Evolutionary conservation across 1,139 yeast genomes (phyloP).

Genomic region (Geotrichum klebahnii): DNA sequence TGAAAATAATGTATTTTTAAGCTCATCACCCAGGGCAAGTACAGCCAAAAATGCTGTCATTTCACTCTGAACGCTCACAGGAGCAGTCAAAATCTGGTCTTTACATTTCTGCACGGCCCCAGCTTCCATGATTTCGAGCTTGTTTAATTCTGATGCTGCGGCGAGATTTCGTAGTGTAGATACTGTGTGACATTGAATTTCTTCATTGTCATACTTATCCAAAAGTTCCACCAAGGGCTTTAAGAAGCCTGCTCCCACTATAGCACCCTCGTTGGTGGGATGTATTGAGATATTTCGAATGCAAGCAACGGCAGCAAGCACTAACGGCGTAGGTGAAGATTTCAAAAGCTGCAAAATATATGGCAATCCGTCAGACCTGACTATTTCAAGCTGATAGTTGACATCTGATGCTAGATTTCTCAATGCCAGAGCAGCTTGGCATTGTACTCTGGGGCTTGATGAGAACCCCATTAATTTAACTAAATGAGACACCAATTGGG

Average conservation of each 20-base stretch:
- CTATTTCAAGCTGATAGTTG: constrained; percentile 86
- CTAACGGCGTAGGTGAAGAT: constrained; percentile 85
- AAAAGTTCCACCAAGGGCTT: constrained; percentile 82
- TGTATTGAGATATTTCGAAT: constrained; percentile 94
- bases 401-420: constrained; percentile 95
- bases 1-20: constrained; percentile 78
- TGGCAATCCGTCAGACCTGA: constrained; percentile 80
- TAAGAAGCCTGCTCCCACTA: constrained; percentile 93
- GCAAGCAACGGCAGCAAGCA: constrained; percentile 96
- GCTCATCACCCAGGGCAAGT: constrained; percentile 90
- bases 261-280: constrained; percentile 93
- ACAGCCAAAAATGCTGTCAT: constrained; percentile 97
- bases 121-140: constrained; percentile 86
- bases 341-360: constrained; percentile 86
- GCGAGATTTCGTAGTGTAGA: constrained; percentile 93
- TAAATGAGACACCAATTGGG: constrained; percentile 79
- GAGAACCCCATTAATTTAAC: constrained; percentile 89
- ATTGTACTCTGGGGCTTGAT: constrained; percentile 84
- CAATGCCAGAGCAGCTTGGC: constrained; percentile 95
- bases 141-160: constrained; percentile 88
- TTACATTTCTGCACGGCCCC: constrained; percentile 95
- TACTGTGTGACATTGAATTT: constrained; percentile 96
- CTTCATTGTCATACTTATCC: constrained; percentile 85
- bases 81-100: constrained; percentile 77
- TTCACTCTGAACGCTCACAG: constrained; percentile 88